Evolutionary conservation across 208 protist species (phyloP).

Genomic region (Trypanosoma caninum): DNA sequence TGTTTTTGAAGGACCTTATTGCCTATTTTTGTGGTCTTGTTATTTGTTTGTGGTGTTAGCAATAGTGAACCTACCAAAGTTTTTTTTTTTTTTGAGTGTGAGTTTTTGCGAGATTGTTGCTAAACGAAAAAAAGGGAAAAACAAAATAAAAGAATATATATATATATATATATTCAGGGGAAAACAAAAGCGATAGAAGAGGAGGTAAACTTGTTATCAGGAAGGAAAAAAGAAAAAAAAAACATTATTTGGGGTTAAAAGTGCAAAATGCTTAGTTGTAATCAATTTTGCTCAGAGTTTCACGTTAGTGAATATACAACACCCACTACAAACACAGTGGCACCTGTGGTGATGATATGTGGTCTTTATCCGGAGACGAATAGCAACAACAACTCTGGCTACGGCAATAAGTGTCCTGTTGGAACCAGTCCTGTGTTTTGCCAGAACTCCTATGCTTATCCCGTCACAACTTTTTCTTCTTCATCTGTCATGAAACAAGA

Average conservation of each 20-base stretch:
- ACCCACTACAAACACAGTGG: not conserved
- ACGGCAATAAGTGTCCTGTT: not conserved
- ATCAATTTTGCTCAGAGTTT: conserved; percentile 3
- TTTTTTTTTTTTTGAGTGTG: not conserved
- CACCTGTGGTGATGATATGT: conserved; percentile 20
- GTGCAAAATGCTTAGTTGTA: conserved; percentile 12
- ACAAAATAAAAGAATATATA: not conserved
- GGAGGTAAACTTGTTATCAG: too few relatives aligned
- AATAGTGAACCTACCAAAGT: not conserved
- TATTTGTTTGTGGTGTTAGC: too few relatives aligned
- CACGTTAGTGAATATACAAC: not conserved
- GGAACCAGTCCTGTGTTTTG: too few relatives aligned
- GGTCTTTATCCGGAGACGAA: conserved; percentile 3
- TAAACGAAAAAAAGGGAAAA: too few relatives aligned
- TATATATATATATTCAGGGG: conserved; percentile 6
- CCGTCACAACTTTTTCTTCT: not conserved
- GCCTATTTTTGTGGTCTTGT: too few relatives aligned
- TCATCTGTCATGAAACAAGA: not conserved
- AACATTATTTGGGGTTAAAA: not conserved
- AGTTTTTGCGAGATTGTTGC: too few relatives aligned
- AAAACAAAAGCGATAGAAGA: too few relatives aligned
- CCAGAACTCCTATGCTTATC: conserved; percentile 3
- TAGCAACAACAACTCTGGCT: not conserved
- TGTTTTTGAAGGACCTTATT: too few relatives aligned
- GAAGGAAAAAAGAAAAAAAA: conserved; percentile 5